phyloP scores from a whole-genome alignment of 805 yeast species.

The Metschnikowia peoriensis region DNA sequence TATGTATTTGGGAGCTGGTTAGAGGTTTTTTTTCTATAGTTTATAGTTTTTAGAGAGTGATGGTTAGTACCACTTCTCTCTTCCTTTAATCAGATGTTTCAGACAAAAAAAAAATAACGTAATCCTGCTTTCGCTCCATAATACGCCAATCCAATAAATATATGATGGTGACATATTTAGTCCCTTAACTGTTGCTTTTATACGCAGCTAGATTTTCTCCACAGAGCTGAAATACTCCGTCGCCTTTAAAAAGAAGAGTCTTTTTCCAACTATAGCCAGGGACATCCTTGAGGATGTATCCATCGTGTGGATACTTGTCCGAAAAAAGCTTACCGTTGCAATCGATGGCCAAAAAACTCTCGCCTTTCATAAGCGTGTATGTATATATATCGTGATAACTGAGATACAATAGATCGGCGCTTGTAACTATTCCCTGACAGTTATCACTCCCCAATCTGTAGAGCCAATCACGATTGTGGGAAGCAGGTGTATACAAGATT shows the following conservation, averaged over 20 bases:
- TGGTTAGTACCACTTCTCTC: no score
- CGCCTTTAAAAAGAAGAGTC: neutral
- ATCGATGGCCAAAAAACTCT: neutral
- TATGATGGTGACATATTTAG: neutral
- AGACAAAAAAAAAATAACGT: no score
- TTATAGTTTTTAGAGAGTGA: no score
- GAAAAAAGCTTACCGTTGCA: neutral
- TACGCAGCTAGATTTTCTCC: neutral
- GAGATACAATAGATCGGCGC: neutral
- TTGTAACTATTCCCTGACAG: neutral
- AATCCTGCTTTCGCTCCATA: no score
- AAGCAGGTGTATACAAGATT: neutral
- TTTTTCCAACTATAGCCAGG: neutral
- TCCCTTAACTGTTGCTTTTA: neutral
- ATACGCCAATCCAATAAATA: conserved; percentile 3
- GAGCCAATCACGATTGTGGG: neutral
- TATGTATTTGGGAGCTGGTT: no score
- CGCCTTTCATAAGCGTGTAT: neutral
- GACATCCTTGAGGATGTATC: neutral
- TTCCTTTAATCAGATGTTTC: no score
- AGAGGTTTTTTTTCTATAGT: no score
- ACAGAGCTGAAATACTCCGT: neutral
- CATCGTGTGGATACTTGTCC: neutral
- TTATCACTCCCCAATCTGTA: neutral
- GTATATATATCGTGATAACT: neutral